These are phyloP conservation scores for Ephemerocybe angulata DNA, from an alignment of 768 basidiomycete genomes.

Conservation along the genomic window DNA sequence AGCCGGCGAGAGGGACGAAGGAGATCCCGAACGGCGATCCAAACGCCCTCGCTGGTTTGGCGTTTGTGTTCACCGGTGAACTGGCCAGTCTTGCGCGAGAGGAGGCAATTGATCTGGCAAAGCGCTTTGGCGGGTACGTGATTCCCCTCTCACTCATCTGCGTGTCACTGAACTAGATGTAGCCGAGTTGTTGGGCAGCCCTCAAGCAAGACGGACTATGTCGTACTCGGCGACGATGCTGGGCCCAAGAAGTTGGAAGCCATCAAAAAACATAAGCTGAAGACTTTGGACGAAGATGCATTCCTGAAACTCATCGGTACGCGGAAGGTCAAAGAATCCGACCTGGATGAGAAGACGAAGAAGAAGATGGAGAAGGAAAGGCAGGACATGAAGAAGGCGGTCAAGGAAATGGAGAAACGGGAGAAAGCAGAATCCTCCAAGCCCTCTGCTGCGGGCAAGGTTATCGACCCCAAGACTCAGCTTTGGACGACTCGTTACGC, in stretches of 20 bases:
- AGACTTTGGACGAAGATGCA: slow-evolving; percentile 79
- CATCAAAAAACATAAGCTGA: slow-evolving; percentile 76
- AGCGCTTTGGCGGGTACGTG: slow-evolving; percentile 87
- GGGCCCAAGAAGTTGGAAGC: slow-evolving; percentile 85
- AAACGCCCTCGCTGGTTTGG: slow-evolving; percentile 77
- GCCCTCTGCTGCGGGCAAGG: slow-evolving; percentile 22
- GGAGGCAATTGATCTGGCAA: slow-evolving; percentile 82
- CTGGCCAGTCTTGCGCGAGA: slow-evolving; percentile 82
- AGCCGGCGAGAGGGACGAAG: slow-evolving; percentile 58
- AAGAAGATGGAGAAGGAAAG: slow-evolving; percentile 82
- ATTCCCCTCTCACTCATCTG: neutral
- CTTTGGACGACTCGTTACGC: slow-evolving; percentile 97
- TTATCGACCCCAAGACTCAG: slow-evolving; percentile 52
- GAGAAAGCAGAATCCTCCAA: slow-evolving; percentile 41
- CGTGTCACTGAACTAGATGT: slow-evolving; percentile 5
- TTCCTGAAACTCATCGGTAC: slow-evolving; percentile 82
- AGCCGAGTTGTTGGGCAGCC: slow-evolving; percentile 87
- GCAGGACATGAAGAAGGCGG: slow-evolving; percentile 66
- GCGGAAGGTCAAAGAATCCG: slow-evolving; percentile 50
- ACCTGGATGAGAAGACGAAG: slow-evolving; percentile 73
- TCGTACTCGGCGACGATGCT: slow-evolving; percentile 84
- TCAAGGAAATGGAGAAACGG: slow-evolving; percentile 72
- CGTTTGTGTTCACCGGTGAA: slow-evolving; percentile 96
- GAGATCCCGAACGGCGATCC: slow-evolving; percentile 67
- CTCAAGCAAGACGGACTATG: slow-evolving; percentile 85